A percentile compares a stretch with the other conserved stretches of the same genome.
Evolutionary conservation across 192 early-diverging fungal species (phyloP).

Genomic region (Coemansia sp.): DNA sequence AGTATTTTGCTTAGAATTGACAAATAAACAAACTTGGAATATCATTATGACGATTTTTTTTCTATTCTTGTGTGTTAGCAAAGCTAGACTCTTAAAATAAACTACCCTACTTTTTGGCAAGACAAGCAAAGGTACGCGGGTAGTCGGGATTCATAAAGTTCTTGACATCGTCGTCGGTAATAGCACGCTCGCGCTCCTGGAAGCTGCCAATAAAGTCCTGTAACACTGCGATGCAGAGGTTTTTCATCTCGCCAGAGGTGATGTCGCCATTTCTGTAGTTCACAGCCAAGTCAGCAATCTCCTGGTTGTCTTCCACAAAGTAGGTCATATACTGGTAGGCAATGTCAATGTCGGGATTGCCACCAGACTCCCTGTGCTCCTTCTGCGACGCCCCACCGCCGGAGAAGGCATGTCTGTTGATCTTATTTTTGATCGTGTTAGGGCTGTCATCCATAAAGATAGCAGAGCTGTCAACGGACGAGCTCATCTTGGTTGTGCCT

Average conservation of each 20-base stretch:
- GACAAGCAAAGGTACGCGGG: conserved; percentile 43
- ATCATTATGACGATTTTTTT: background rate
- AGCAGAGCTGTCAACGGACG: conserved; percentile 85
- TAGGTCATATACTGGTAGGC: conserved; percentile 91
- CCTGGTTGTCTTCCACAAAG: conserved; percentile 94
- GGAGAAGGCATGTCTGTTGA: conserved; percentile 93
- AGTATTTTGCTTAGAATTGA: too few species aligned
- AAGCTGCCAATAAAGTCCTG: conserved; percentile 76
- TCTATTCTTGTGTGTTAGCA: background rate
- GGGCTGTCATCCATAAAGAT: conserved; percentile 92
- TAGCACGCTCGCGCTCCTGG: conserved; percentile 68
- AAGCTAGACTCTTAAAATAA: background rate
- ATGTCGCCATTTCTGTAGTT: conserved; percentile 84
- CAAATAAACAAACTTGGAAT: too few species aligned
- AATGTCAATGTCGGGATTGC: conserved; percentile 95
- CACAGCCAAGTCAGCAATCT: conserved; percentile 68
- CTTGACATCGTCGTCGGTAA: conserved; percentile 66
- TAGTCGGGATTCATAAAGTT: conserved; percentile 66
- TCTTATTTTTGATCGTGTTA: conserved; percentile 96
- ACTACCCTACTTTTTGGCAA: conserved; percentile 36
- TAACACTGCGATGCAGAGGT: conserved; percentile 83
- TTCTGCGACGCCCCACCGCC: conserved; percentile 89
- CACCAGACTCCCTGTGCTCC: conserved; percentile 77
- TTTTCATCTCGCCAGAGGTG: conserved; percentile 88
- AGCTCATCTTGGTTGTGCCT: conserved; percentile 91